phyloP scores from a whole-genome alignment of 495 filamentous ascomycete species.

The Neurospora terricola region DNA sequence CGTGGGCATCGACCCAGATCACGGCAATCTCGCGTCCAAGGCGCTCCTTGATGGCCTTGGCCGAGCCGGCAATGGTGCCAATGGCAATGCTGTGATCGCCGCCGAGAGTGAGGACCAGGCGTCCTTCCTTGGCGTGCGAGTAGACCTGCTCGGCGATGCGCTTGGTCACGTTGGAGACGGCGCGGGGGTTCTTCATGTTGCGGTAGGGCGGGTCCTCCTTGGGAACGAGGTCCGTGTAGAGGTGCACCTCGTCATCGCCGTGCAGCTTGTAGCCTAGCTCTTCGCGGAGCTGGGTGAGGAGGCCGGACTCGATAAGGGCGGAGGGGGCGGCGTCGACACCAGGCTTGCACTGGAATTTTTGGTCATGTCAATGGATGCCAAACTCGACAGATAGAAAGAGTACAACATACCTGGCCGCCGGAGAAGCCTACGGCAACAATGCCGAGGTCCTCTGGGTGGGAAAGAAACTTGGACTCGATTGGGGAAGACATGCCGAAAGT shows the following conservation, averaged over 20 bases:
- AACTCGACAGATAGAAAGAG: background rate
- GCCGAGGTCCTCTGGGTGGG: constrained; percentile 66
- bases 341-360: constrained; percentile 60
- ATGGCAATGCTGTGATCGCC: constrained; percentile 97
- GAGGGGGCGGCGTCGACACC: constrained; percentile 90
- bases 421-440: constrained; percentile 95
- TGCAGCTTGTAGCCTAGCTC: constrained; percentile 83
- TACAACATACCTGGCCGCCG: constrained; percentile 71
- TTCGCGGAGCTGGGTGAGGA: constrained; percentile 71
- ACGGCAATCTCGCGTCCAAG: constrained; percentile 76
- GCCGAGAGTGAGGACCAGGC: constrained; percentile 84
- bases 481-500: constrained; percentile 29
- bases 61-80: constrained; percentile 75
- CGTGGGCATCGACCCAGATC: constrained; percentile 98
- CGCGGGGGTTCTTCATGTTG: constrained; percentile 84
- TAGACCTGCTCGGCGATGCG: constrained; percentile 78
- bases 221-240: constrained; percentile 70
- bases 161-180: constrained; percentile 80
- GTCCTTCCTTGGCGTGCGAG: constrained; percentile 71
- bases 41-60: constrained; percentile 76
- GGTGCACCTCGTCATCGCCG: constrained; percentile 75
- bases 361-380: constrained; percentile 3
- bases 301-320: constrained; percentile 80
- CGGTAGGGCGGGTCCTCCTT: constrained; percentile 64
- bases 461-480: constrained; percentile 72